Evolutionary conservation across 2,329 filamentous ascomycete genomes (phyloP), one percentile per base, ranked within the genome.

Genomic region (Lasiodiplodia citricola): DNA sequence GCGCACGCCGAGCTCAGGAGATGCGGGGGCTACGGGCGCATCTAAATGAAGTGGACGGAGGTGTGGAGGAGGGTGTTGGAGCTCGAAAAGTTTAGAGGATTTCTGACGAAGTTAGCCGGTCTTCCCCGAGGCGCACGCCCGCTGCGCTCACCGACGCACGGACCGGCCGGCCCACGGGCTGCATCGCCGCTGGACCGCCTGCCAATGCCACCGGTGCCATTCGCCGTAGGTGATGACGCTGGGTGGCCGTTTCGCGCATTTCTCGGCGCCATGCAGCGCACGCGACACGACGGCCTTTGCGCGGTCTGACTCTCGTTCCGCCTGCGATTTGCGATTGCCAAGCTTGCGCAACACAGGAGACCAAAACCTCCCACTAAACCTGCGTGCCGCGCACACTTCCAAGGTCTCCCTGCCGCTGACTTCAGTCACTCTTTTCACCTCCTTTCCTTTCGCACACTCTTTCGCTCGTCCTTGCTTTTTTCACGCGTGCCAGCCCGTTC

Each of bases 41-140:
- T 68, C 58, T 77, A 75, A 77, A 76, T 74, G 73, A 74, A 74
- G 77, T 77, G 75, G 58, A 38, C 37, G 66, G 66, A 44, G 62
- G 67, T 57, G 60, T 28, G 58, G 58, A 65, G 51, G 52, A 47
- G 25, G 58, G 52, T 51, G 47, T 54, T 38, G 25, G 50, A 67
- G 65, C 56, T 67, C 65, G 56, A 67, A 67, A 67, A 67, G 65
- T 67, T 67, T 58, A 52, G 56, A 67, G 56, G 55, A 60, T 57
- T 47, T 67, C 65, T 66, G 60, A 64, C 60, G 47, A 64, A 38
- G 44, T 38, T 64, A 64, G 60, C 60, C 60, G 60, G 60, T 52
- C 51, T 35, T 52, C 47, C 51, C 60, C 60, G 60, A 64, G 18
- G 28, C 44, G 16, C 31, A 21, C 60, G 16, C 41, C n/a, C 38